A percentile compares a stretch with the other conserved stretches of the same genome.
phyloP scores from a whole-genome alignment of 2,329 filamentous ascomycete species.

The Arthrobotrys pseudoclavata region DNA sequence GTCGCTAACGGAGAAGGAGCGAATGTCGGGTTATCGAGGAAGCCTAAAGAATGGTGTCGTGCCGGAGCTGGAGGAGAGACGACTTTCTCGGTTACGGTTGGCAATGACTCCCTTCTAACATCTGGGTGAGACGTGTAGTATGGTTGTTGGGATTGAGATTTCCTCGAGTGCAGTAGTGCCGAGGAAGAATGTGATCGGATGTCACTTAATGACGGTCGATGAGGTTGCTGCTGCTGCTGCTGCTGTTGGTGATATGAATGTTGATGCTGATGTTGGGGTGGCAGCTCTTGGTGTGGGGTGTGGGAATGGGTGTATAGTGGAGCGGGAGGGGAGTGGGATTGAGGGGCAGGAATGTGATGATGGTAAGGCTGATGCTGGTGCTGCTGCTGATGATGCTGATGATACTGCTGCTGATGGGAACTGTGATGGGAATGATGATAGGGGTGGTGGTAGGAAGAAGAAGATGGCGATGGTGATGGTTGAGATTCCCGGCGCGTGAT shows the following conservation, averaged over 20 bases:
- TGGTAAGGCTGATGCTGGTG: slow-evolving; percentile 38
- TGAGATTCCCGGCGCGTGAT: slow-evolving; percentile 42
- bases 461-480: neutral
- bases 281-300: slow-evolving; percentile 18
- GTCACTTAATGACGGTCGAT: slow-evolving; percentile 18
- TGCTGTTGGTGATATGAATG: slow-evolving; percentile 34
- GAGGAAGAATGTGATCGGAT: slow-evolving; percentile 40
- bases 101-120: slow-evolving; percentile 46
- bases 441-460: slow-evolving; percentile 9
- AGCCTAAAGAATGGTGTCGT: slow-evolving; percentile 47
- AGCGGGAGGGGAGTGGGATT: slow-evolving; percentile 23
- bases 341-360: slow-evolving; percentile 41
- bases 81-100: slow-evolving; percentile 43
- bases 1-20: slow-evolving; percentile 37
- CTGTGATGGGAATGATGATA: slow-evolving; percentile 22
- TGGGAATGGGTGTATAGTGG: slow-evolving; percentile 12
- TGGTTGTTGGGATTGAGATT: slow-evolving; percentile 27
- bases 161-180: slow-evolving; percentile 31
- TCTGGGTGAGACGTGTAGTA: slow-evolving; percentile 47
- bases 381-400: slow-evolving; percentile 16
- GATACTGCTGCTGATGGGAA: slow-evolving; percentile 8
- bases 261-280: slow-evolving; percentile 27
- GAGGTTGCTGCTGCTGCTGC: slow-evolving; percentile 29
- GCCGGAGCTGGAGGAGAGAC: slow-evolving; percentile 44
- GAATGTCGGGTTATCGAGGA: slow-evolving; percentile 50